Percentiles rank a stretch among this genome's conserved stretches.
phyloP scores from a whole-genome alignment of 1,139 yeast species.

The Lodderomyces jiufengensis region DNA sequence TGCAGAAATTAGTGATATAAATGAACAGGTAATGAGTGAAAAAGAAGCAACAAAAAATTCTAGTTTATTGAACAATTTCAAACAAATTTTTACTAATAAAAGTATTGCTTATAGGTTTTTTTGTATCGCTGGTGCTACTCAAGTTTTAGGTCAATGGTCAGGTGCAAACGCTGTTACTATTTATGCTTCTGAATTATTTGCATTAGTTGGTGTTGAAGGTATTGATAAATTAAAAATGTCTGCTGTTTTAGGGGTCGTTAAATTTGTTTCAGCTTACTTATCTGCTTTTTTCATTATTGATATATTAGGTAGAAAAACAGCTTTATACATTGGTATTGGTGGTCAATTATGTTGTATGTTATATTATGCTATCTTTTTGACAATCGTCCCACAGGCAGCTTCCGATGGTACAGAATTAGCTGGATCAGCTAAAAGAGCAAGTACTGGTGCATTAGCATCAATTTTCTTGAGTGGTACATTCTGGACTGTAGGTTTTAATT shows the following conservation, averaged over 20 bases:
- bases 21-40: slow-evolving; percentile 42
- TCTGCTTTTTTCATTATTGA: slow-evolving; percentile 48
- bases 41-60: slow-evolving; percentile 29
- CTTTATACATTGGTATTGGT: slow-evolving; percentile 38
- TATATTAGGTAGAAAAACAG: slow-evolving; percentile 42
- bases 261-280: slow-evolving; percentile 41
- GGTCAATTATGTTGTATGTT: slow-evolving; percentile 29
- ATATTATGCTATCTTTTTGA: slow-evolving; percentile 46
- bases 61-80: slow-evolving; percentile 21
- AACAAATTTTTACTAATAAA: slow-evolving; percentile 32
- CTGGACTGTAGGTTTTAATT: slow-evolving; percentile 63
- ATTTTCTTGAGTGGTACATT: slow-evolving; percentile 53
- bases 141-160: slow-evolving; percentile 57
- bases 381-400: slow-evolving; percentile 45
- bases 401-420: slow-evolving; percentile 24
- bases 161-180: slow-evolving; percentile 65
- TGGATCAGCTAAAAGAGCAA: slow-evolving; percentile 33
- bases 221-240: slow-evolving; percentile 41
- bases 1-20: slow-evolving; percentile 51
- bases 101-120: slow-evolving; percentile 46
- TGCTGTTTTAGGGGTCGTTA: slow-evolving; percentile 47
- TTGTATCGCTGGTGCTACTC: slow-evolving; percentile 39
- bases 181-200: slow-evolving; percentile 54
- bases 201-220: slow-evolving; percentile 43
- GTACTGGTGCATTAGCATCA: slow-evolving; percentile 51